phyloP scores from a whole-genome alignment of 768 basidiomycete genomes.

The Naganishia onofrii region DNA sequence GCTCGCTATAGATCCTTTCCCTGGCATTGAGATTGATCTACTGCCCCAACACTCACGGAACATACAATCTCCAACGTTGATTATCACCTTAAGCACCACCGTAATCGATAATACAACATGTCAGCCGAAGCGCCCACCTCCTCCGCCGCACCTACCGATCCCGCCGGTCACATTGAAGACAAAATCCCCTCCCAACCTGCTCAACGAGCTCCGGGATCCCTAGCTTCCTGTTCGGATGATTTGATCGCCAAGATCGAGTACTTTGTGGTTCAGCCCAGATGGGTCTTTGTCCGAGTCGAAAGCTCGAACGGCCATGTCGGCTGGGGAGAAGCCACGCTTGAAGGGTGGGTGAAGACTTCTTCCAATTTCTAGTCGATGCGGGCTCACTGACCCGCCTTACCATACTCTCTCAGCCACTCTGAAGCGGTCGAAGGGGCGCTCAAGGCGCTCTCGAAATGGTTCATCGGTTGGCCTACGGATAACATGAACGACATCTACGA shows the following conservation, averaged over 20 bases:
- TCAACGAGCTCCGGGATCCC: conserved; percentile 15
- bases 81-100: neutral
- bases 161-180: neutral
- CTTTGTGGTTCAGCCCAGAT: conserved; percentile 66
- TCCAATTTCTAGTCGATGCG: neutral
- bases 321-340: conserved; percentile 70
- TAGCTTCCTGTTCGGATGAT: conserved; percentile 33
- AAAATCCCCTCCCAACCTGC: neutral
- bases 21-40: too few species aligned
- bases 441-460: conserved; percentile 60
- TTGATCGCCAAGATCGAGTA: conserved; percentile 44
- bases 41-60: too few species aligned
- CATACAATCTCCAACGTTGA: neutral
- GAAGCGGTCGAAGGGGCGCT: conserved; percentile 70
- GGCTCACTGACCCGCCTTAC: neutral
- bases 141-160: conserved; percentile 5
- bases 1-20: too few species aligned
- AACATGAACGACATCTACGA: conserved; percentile 52
- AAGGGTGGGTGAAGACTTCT: conserved; percentile 52
- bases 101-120: neutral
- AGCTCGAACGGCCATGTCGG: conserved; percentile 63
- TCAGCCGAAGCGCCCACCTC: conserved; percentile 20
- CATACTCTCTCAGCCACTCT: conserved; percentile 54
- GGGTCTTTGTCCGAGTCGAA: conserved; percentile 68
- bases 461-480: conserved; percentile 54